Evolutionary conservation across 805 yeast species (phyloP).

Genomic region (Candida argentea): DNA sequence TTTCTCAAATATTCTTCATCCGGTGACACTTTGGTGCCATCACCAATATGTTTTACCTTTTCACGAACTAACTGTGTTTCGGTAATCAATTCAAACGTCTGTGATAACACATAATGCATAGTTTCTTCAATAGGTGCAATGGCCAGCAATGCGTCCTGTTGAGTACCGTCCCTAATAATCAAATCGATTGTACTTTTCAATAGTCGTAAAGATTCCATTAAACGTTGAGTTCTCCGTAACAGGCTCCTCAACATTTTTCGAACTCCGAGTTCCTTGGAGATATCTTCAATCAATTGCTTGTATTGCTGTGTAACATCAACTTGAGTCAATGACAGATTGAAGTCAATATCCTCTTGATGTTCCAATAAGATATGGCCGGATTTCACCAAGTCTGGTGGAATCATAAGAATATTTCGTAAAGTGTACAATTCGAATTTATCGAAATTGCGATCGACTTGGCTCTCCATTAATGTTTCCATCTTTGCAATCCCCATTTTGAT

Average conservation of each 20-base stretch:
- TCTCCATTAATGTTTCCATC: conserved; percentile 66
- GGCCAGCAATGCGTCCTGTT: too few species aligned
- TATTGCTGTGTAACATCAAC: conserved; percentile 20
- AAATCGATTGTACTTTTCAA: conserved; percentile 22
- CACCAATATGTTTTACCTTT: conserved; percentile 16
- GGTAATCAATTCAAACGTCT: conserved; percentile 27
- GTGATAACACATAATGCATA: conserved; percentile 33
- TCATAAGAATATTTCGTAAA: conserved; percentile 60
- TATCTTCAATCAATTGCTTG: conserved; percentile 22
- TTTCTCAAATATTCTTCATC: too few species aligned
- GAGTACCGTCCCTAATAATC: too few species aligned
- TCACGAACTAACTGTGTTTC: conserved; percentile 17
- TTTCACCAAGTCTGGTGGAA: conserved; percentile 56
- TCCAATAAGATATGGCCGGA: conserved; percentile 58
- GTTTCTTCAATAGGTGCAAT: conserved; percentile 40
- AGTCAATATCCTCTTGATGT: conserved; percentile 53
- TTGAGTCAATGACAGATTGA: conserved; percentile 4
- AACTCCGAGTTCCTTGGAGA: conserved; percentile 34
- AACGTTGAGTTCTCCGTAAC: conserved; percentile 25
- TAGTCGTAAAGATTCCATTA: conserved; percentile 21
- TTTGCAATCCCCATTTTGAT: conserved; percentile 72
- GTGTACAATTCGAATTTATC: conserved; percentile 81
- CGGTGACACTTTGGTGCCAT: too few species aligned
- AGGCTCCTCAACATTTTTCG: conserved; percentile 32
- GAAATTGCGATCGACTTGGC: conserved; percentile 68